Evolutionary conservation across 2,329 filamentous ascomycete species (phyloP).

Genomic region (Thielaviopsis euricoi): DNA sequence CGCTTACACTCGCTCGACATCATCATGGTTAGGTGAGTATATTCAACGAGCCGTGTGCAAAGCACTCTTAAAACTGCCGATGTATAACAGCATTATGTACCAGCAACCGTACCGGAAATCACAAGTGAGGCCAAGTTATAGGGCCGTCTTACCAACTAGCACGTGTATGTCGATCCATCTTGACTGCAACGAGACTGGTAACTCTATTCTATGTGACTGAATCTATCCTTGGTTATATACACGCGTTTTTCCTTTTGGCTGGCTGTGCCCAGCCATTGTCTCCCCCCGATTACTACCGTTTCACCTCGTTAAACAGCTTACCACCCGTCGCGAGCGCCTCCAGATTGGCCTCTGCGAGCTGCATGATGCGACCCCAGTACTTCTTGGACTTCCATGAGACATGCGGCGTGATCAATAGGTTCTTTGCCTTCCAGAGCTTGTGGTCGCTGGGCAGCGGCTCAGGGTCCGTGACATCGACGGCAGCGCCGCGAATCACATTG

Average conservation of each 20-base stretch:
- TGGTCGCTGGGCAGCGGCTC: slow-evolving; percentile 56
- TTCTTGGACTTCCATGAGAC: slow-evolving; percentile 26
- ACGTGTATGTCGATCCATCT: neutral
- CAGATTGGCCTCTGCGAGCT: slow-evolving; percentile 27
- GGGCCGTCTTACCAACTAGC: neutral
- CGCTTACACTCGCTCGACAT: neutral
- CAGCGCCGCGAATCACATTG: slow-evolving; percentile 40
- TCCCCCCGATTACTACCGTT: slow-evolving; percentile 19
- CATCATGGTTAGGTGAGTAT: too few species aligned
- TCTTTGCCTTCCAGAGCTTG: slow-evolving; percentile 52
- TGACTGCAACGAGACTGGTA: neutral
- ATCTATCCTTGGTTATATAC: neutral
- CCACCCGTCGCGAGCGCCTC: slow-evolving; percentile 21
- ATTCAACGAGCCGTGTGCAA: too few species aligned
- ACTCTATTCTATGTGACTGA: neutral
- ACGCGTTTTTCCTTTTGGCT: too few species aligned
- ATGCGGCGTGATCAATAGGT: slow-evolving; percentile 46
- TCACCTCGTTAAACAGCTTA: slow-evolving; percentile 25
- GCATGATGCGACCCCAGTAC: slow-evolving; percentile 25
- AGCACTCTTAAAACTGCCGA: neutral
- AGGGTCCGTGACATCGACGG: slow-evolving; percentile 64
- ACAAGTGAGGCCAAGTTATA: neutral
- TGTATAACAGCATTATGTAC: neutral
- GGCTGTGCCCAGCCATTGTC: too few species aligned
- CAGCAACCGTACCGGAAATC: neutral